phyloP scores from a whole-genome alignment of 164 flowering plant genomes.

The Umbilicus rupestris region DNA sequence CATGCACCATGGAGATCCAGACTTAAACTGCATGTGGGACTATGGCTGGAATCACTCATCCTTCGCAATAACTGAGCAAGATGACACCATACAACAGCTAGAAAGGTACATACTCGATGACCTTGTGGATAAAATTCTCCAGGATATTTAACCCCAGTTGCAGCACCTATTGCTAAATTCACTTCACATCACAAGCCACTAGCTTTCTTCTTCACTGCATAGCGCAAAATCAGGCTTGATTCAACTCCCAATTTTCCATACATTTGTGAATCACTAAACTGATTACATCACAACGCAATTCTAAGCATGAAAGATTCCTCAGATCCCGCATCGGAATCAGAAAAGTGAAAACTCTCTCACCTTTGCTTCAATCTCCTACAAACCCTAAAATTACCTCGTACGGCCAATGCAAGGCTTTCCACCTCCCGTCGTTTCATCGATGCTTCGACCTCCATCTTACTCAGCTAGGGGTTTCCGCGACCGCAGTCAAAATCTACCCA shows the following conservation, averaged over 20 bases:
- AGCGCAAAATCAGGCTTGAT: background rate
- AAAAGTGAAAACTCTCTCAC: too few relatives aligned
- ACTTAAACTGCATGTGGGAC: slow-evolving; percentile 80
- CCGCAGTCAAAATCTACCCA: too few relatives aligned
- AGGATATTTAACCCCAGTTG: slow-evolving; percentile 20
- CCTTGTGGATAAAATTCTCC: slow-evolving; percentile 48
- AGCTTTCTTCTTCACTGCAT: background rate
- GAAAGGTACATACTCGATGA: slow-evolving; percentile 48
- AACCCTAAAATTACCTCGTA: too few relatives aligned
- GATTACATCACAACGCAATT: too few relatives aligned
- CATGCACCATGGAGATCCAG: slow-evolving; percentile 32
- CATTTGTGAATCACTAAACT: too few relatives aligned
- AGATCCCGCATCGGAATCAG: too few relatives aligned
- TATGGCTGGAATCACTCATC: slow-evolving; percentile 45
- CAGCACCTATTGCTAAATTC: background rate
- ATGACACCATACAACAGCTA: slow-evolving; percentile 51
- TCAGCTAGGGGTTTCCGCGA: too few relatives aligned
- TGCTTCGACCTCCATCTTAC: too few relatives aligned
- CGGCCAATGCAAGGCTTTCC: too few relatives aligned
- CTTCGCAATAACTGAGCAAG: slow-evolving; percentile 34
- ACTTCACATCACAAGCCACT: background rate
- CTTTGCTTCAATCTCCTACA: too few relatives aligned
- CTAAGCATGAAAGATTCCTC: too few relatives aligned
- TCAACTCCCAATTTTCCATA: background rate
- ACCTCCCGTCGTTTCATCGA: too few relatives aligned